Evolutionary conservation across 345 rosid species (phyloP).

Genomic region (Excoecaria cochinchinensis): DNA sequence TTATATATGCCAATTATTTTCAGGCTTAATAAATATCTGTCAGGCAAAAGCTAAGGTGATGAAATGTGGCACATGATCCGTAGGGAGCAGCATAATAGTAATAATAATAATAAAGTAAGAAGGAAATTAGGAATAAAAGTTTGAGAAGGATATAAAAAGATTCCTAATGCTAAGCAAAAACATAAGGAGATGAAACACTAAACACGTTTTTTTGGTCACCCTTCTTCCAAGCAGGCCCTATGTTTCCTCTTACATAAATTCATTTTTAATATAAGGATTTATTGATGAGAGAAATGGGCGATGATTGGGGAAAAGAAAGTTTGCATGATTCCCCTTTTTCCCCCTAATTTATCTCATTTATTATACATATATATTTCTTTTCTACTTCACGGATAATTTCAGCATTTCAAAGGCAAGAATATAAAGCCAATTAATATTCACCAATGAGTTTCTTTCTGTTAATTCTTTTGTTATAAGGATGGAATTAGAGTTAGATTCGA

Average conservation of each 20-base stretch:
- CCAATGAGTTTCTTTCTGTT: neutral
- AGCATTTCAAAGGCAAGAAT: neutral
- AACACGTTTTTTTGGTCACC: constrained; percentile 4
- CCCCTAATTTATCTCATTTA: neutral
- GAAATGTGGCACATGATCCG: no score
- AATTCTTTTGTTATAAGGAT: no score
- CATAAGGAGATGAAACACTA: neutral
- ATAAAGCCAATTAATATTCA: neutral
- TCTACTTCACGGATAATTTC: neutral
- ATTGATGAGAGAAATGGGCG: constrained; percentile 20
- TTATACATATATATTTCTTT: no score
- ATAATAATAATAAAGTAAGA: no score
- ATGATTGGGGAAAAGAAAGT: constrained; percentile 28
- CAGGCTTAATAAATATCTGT: no score
- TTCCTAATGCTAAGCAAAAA: neutral
- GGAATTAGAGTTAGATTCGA: no score
- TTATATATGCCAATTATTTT: no score
- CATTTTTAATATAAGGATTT: neutral
- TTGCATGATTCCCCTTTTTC: constrained; percentile 27
- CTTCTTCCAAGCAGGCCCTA: neutral
- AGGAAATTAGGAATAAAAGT: no score
- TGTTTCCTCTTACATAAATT: constrained; percentile 10
- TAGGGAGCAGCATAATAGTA: no score
- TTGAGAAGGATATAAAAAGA: no score
- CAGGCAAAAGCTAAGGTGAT: no score